Conservation (phyloP, 2,329 filamentous ascomycete genomes). For the Venturia asperata region DNA sequence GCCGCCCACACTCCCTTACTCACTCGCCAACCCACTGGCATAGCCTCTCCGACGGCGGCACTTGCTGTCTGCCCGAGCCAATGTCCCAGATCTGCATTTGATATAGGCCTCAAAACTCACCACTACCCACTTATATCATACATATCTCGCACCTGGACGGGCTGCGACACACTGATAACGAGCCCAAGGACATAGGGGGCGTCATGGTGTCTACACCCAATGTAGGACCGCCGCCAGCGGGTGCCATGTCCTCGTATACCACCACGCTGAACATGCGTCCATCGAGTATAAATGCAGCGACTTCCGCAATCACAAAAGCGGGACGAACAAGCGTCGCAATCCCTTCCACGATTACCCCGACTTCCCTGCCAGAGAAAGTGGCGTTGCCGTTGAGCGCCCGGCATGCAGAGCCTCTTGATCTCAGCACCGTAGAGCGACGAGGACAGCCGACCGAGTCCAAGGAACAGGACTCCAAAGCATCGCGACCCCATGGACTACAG, state of each 20-base stretch:
- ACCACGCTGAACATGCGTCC: conserved; percentile 17
- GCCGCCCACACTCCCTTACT: background rate
- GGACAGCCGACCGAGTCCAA: conserved; percentile 61
- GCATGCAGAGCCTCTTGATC: conserved; percentile 63
- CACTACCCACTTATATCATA: background rate
- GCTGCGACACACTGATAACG: background rate
- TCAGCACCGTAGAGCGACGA: conserved; percentile 85
- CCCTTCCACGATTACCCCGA: background rate
- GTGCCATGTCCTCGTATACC: conserved; percentile 8
- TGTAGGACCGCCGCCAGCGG: conserved; percentile 7
- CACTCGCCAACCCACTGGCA: background rate
- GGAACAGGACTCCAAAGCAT: conserved; percentile 64
- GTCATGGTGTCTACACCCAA: conserved; percentile 10
- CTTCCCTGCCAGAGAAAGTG: conserved; percentile 21
- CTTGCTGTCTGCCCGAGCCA: conserved; percentile 6
- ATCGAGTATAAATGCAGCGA: conserved; percentile 8
- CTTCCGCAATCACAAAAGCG: background rate
- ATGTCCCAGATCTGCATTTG: conserved; percentile 14
- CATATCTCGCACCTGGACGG: background rate
- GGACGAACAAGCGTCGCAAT: background rate
- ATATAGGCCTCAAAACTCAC: conserved; percentile 9
- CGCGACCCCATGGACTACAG: conserved; percentile 73
- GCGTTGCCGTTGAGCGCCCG: conserved; percentile 46
- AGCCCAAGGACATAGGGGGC: background rate
- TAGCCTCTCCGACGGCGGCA: background rate